Conservation (phyloP, 768 basidiomycete genomes). For the Phanerochaete sordida region DNA sequence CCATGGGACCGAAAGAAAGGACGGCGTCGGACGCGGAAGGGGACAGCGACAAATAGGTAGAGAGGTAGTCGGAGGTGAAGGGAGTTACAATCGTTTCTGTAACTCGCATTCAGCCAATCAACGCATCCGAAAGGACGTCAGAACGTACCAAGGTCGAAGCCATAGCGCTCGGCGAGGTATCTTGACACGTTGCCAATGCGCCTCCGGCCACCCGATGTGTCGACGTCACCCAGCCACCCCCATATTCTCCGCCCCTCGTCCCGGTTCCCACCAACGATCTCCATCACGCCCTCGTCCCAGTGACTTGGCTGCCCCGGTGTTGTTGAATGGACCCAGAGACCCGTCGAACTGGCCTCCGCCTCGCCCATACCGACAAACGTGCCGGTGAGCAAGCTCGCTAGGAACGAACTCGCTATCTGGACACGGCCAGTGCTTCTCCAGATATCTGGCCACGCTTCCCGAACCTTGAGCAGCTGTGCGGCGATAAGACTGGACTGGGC, state of each 20-base stretch:
- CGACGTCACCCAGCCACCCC: slow-evolving; percentile 83
- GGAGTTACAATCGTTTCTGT: slow-evolving; percentile 69
- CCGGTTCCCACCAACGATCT: slow-evolving; percentile 71
- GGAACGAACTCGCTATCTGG: slow-evolving; percentile 73
- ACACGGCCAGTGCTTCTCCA: slow-evolving; percentile 77
- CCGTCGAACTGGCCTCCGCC: slow-evolving; percentile 74
- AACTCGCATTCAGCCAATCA: neutral
- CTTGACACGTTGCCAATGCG: slow-evolving; percentile 64
- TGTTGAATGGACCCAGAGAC: slow-evolving; percentile 63
- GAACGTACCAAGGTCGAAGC: slow-evolving; percentile 65
- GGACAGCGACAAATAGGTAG: slow-evolving; percentile 72
- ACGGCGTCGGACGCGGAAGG: slow-evolving; percentile 74
- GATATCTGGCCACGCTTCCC: slow-evolving; percentile 78
- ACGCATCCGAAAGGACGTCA: neutral
- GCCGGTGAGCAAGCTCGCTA: slow-evolving; percentile 68
- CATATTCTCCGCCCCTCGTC: slow-evolving; percentile 72
- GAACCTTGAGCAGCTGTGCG: slow-evolving; percentile 72
- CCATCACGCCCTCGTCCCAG: slow-evolving; percentile 79
- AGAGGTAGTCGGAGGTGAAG: slow-evolving; percentile 76
- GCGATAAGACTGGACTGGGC: slow-evolving; percentile 68
- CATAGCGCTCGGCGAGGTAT: slow-evolving; percentile 78
- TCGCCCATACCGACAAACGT: slow-evolving; percentile 71
- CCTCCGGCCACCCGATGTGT: slow-evolving; percentile 59
- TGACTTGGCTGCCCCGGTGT: slow-evolving; percentile 28
- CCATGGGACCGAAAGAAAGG: slow-evolving; percentile 79